Percentiles rank a stretch among this genome's conserved stretches.
Conservation (phyloP, 2,329 filamentous ascomycete genomes). For the Mycosphaerelloides madeirae region DNA sequence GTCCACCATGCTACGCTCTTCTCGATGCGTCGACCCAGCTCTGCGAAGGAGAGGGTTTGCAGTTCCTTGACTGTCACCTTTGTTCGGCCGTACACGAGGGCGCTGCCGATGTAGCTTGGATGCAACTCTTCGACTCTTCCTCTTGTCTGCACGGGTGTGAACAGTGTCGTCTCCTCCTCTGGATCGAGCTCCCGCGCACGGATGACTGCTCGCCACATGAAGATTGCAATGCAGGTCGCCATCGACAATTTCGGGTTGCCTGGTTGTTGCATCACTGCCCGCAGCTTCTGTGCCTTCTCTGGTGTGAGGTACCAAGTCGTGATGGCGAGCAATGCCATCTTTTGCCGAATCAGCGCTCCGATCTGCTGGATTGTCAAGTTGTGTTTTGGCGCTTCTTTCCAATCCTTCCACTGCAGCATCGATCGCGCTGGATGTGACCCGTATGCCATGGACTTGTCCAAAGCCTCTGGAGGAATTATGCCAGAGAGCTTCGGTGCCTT, state of each 20-base stretch:
- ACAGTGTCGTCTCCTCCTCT: constrained; percentile 4
- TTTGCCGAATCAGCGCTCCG: not conserved
- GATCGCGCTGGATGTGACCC: constrained; percentile 9
- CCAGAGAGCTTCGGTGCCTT: constrained; percentile 2
- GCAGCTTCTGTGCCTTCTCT: constrained; percentile 6
- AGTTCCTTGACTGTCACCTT: constrained; percentile 10
- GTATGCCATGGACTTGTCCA: constrained; percentile 10
- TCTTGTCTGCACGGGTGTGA: constrained; percentile 10
- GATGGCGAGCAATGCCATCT: constrained; percentile 6
- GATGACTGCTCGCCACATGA: constrained; percentile 9
- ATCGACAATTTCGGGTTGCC: constrained; percentile 6
- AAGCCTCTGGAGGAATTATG: constrained; percentile 5
- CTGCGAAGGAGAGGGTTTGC: not conserved
- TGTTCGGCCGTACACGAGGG: constrained; percentile 15
- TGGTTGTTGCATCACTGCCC: constrained; percentile 6
- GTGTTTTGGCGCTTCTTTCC: constrained; percentile 7
- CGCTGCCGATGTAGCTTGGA: constrained; percentile 11
- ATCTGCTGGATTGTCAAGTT: constrained; percentile 6
- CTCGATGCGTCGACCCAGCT: constrained; percentile 10
- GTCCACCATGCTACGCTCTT: constrained; percentile 12
- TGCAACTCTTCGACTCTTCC: constrained; percentile 11
- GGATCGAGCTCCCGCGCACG: constrained; percentile 8
- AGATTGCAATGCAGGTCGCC: constrained; percentile 10
- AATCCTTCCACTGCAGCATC: constrained; percentile 14
- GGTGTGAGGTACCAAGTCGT: constrained; percentile 11